Evolutionary conservation across 1,284 basidiomycete species (phyloP).

Genomic region (Ganoderma multipileum): DNA sequence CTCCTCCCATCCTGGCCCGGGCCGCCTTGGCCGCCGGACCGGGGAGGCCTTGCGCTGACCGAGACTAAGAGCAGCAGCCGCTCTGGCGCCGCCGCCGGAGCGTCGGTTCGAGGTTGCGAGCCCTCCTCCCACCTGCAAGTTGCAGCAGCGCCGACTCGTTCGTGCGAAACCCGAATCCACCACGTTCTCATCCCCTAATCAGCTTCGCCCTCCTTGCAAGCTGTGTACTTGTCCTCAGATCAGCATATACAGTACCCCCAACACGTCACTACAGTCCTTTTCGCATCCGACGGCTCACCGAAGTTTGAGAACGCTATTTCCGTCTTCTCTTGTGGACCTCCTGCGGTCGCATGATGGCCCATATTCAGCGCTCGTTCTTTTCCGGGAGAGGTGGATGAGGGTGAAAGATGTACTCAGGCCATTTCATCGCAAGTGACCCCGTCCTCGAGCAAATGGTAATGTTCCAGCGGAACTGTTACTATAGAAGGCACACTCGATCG

Average conservation of each 20-base stretch:
- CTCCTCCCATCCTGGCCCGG: slow-evolving; percentile 13
- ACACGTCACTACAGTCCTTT: not conserved
- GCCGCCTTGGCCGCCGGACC: slow-evolving; percentile 8
- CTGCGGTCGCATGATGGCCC: not conserved
- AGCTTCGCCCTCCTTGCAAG: not conserved
- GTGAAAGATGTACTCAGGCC: not conserved
- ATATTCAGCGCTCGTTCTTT: not conserved
- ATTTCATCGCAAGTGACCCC: not conserved
- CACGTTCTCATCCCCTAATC: not conserved
- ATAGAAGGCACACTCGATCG: slow-evolving; percentile 11
- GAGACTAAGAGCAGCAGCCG: not conserved
- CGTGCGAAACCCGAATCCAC: not conserved
- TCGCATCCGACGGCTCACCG: not conserved
- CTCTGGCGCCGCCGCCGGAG: not conserved
- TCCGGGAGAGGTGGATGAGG: not conserved
- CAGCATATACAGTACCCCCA: not conserved
- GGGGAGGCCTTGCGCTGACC: not conserved
- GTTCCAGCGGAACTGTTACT: slow-evolving; percentile 8
- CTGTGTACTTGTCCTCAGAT: not conserved
- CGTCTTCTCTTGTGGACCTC: not conserved
- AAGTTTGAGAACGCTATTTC: not conserved
- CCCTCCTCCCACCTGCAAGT: not conserved
- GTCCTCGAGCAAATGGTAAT: slow-evolving; percentile 3
- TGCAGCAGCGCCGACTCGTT: not conserved
- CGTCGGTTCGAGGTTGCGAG: not conserved